Percentiles rank a stretch among this genome's conserved stretches.
These are phyloP conservation scores for Torulaspora gathmanii DNA, from an alignment of 805 yeast species.

Conservation along the genomic window DNA sequence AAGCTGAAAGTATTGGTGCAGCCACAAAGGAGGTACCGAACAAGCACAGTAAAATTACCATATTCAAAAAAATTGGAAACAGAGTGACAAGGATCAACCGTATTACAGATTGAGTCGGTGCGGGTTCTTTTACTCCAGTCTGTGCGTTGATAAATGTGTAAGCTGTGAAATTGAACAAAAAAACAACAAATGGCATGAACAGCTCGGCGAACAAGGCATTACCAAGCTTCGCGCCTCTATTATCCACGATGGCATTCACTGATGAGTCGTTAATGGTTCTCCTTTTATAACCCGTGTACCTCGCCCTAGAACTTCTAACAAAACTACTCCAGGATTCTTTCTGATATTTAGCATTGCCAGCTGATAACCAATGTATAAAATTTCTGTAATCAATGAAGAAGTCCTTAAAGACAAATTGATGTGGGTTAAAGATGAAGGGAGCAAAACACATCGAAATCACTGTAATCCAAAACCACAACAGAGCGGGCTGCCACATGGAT, in stretches of 20 bases:
- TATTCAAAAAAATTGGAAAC: conserved; percentile 45
- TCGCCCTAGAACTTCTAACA: conserved; percentile 73
- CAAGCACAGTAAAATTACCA: conserved; percentile 30
- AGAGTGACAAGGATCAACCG: conserved; percentile 53
- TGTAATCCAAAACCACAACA: conserved; percentile 72
- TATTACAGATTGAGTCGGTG: conserved; percentile 52
- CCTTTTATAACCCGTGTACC: conserved; percentile 87
- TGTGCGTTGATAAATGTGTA: conserved; percentile 81
- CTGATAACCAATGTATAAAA: conserved; percentile 68
- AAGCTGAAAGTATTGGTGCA: conserved; percentile 47
- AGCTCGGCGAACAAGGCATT: conserved; percentile 79
- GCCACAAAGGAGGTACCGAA: conserved; percentile 43
- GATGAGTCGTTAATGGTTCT: conserved; percentile 61
- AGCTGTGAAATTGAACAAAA: conserved; percentile 65
- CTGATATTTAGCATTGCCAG: conserved; percentile 69
- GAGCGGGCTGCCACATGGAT: conserved; percentile 75
- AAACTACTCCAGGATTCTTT: conserved; percentile 75
- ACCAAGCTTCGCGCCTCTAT: conserved; percentile 69
- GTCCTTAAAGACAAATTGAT: conserved; percentile 65
- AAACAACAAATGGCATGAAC: conserved; percentile 62
- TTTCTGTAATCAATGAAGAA: conserved; percentile 65
- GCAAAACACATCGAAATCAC: conserved; percentile 60
- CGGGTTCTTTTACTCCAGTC: conserved; percentile 62
- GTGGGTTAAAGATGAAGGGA: conserved; percentile 73
- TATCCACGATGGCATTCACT: conserved; percentile 59